Evolutionary conservation across 2,329 filamentous ascomycete species (phyloP).

Genomic region (Mariannaea sp.): DNA sequence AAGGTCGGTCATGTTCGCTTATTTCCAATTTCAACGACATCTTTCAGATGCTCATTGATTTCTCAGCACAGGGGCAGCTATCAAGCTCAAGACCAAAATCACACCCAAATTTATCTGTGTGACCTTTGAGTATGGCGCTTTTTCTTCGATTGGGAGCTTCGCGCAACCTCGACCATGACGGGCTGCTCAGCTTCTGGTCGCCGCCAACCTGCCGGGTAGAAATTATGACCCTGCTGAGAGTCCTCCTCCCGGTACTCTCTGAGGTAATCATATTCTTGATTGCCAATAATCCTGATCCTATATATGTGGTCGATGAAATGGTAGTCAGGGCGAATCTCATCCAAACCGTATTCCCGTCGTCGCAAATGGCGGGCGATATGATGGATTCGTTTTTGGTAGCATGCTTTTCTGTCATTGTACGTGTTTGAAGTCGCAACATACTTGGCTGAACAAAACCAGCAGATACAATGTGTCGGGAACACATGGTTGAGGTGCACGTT

Average conservation of each 20-base stretch:
- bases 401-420: slow-evolving; percentile 16
- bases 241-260: slow-evolving; percentile 2
- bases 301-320: slow-evolving; percentile 47
- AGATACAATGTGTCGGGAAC: slow-evolving; percentile 47
- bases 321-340: slow-evolving; percentile 47
- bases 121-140: not conserved
- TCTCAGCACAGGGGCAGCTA: not conserved
- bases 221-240: slow-evolving; percentile 13
- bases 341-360: slow-evolving; percentile 21
- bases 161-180: not conserved
- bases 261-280: slow-evolving; percentile 29
- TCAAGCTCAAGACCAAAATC: not conserved
- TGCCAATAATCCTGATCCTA: slow-evolving; percentile 35
- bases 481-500: slow-evolving; percentile 42
- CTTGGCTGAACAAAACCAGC: slow-evolving; percentile 54
- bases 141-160: not conserved
- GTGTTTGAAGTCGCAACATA: slow-evolving; percentile 37
- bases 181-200: slow-evolving; percentile 1
- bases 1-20: not conserved
- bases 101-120: not conserved
- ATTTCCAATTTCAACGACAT: not conserved
- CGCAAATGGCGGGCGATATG: slow-evolving; percentile 56
- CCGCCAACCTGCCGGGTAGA: slow-evolving; percentile 25
- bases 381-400: slow-evolving; percentile 50
- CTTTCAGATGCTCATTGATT: not conserved